phyloP scores from a whole-genome alignment of 371 early-diverging fungal genomes.

The Nosema muscidifuracis region DNA sequence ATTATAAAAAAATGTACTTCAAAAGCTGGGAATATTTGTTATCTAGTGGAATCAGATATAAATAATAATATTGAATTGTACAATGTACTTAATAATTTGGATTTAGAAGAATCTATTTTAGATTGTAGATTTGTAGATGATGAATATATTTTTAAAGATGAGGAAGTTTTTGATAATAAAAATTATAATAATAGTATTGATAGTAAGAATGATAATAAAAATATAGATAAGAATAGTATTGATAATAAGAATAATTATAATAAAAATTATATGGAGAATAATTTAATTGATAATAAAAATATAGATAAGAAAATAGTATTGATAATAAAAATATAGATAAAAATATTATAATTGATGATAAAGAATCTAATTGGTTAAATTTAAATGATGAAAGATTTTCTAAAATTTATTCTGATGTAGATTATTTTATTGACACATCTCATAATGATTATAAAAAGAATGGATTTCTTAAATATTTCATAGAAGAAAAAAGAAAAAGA shows the following conservation, averaged over 20 bases:
- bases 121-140: neutral
- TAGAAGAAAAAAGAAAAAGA: neutral
- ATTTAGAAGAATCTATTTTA: neutral
- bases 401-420: neutral
- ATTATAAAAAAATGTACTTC: neutral
- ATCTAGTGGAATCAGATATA: neutral
- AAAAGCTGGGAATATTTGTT: neutral
- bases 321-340: too few species aligned
- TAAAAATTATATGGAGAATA: too few species aligned
- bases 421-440: neutral
- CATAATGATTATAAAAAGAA: constrained; percentile 1
- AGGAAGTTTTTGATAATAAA: neutral
- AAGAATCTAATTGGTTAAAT: neutral
- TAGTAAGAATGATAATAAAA: neutral
- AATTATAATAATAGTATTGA: neutral
- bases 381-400: neutral
- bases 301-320: too few species aligned
- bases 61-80: neutral
- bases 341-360: too few species aligned
- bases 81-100: neutral
- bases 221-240: too few species aligned
- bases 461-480: neutral
- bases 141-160: neutral
- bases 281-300: too few species aligned
- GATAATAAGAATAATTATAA: too few species aligned